Base-by-base conservation (phyloP, 2,329 filamentous ascomycete species). In the Neophaeococcomyces mojaviensis region DNA sequence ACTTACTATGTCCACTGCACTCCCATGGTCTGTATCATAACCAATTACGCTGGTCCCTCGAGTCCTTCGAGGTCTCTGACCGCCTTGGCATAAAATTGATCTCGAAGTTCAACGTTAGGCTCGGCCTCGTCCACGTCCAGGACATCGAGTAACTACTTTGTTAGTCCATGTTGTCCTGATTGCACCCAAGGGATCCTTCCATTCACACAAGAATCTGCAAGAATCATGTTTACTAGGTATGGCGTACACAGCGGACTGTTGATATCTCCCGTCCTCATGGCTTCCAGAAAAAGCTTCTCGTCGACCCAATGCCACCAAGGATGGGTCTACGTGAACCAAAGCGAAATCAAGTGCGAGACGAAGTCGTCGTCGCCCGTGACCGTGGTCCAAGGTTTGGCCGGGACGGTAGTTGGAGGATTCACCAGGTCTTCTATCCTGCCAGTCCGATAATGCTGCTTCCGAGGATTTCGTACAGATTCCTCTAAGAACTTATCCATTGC, bases 51-150 rank as follows among this genome's bases (percentile, higher is more conserved):
- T 38, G 55, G 54, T 3, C 59, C 62, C 28, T 61, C 56, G 47
- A 61, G 58, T 22, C 59, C 48, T 6, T 62, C 58, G 6, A 62
- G 50, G 4, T 57, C 50, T 5, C 46, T 56, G 44, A 59, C 63
- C 3, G 62, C 62, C 49, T 66, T 61, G 19, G 55, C 50, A 45
- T 63, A 64, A 32, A 65, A 65, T 36, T 61, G 59, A 7, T 55
- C 46, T 16, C 50, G 40, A 13, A 52, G 38, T 28, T 58, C 59
- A 19, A 54, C 43, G 12, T 58, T 53, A 4, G 58, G 50, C 28
- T 56, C 46, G 15, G 59, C 54, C 19, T 49, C 49, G 19, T 59
- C 57, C 12, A 54, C 48, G n/a, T n/a, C n/a, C n/a, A n/a, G n/a
- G n/a, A n/a, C n/a, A n/a, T n/a, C n/a, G n/a, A n/a, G n/a, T n/a